Conservation (phyloP, 768 basidiomycete species). For the Guyanaporus albipodus region DNA sequence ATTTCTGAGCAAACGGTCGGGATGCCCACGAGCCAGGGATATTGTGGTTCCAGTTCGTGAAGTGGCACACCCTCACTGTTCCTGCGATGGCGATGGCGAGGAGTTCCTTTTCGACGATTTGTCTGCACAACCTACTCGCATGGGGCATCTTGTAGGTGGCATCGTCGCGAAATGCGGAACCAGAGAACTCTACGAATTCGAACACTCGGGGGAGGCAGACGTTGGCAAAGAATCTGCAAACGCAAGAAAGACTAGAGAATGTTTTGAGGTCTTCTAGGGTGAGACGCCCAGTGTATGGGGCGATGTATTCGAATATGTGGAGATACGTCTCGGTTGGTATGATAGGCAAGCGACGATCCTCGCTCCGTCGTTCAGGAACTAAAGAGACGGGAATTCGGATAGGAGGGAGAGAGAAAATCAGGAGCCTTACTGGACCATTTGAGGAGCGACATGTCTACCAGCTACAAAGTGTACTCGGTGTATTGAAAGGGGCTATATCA, state of each 20-base stretch:
- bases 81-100: slow-evolving; percentile 29
- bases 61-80: slow-evolving; percentile 26
- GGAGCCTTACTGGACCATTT: neutral
- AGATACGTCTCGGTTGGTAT: slow-evolving; percentile 44
- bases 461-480: no score
- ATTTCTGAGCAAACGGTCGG: neutral
- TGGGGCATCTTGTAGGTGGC: neutral
- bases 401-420: neutral
- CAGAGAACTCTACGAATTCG: slow-evolving; percentile 24
- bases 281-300: slow-evolving; percentile 13
- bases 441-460: neutral
- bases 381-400: neutral
- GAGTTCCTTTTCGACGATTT: slow-evolving; percentile 23
- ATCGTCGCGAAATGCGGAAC: slow-evolving; percentile 16
- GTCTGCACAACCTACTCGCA: slow-evolving; percentile 23
- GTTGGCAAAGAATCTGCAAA: slow-evolving; percentile 42
- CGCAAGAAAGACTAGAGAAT: slow-evolving; percentile 31
- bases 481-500: no score
- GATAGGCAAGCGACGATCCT: slow-evolving; percentile 15
- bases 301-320: slow-evolving; percentile 34
- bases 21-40: neutral
- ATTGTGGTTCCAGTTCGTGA: neutral
- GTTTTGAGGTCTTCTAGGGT: slow-evolving; percentile 6
- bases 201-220: slow-evolving; percentile 40
- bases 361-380: slow-evolving; percentile 27